Conservation (phyloP, 192 early-diverging fungal species). For the Coemansia asiatica region DNA sequence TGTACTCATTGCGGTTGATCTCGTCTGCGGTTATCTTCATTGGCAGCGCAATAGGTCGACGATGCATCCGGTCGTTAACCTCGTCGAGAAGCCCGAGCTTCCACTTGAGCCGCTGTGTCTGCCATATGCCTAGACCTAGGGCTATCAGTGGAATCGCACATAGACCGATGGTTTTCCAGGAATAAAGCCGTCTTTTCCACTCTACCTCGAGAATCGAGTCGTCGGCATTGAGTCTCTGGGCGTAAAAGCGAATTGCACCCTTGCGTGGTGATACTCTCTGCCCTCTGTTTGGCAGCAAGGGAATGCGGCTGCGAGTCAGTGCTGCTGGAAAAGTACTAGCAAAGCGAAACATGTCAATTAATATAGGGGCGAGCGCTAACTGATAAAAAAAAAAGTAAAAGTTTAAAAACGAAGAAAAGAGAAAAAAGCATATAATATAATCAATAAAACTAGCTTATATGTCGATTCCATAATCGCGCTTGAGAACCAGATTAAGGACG, state of each 20-base stretch:
- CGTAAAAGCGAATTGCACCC: conserved; percentile 21
- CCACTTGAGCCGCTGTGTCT: conserved; percentile 84
- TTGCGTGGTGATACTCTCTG: neutral
- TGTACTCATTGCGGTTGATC: conserved; percentile 70
- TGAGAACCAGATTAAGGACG: conserved; percentile 64
- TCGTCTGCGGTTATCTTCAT: conserved; percentile 59
- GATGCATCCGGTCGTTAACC: conserved; percentile 64
- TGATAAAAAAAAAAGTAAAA: neutral
- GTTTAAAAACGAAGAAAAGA: neutral
- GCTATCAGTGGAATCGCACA: conserved; percentile 44
- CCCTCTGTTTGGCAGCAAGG: too few relatives aligned
- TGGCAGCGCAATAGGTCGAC: conserved; percentile 68
- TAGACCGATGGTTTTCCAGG: conserved; percentile 55
- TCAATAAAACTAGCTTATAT: conserved; percentile 7
- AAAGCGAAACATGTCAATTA: neutral
- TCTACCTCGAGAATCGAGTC: conserved; percentile 42
- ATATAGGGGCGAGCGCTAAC: too few relatives aligned
- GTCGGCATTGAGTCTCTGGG: conserved; percentile 45
- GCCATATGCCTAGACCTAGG: conserved; percentile 82
- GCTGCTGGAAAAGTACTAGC: neutral
- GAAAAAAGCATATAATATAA: too few relatives aligned
- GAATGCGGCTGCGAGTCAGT: too few relatives aligned
- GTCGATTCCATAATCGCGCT: conserved; percentile 64
- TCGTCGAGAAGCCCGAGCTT: conserved; percentile 78
- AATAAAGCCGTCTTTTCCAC: conserved; percentile 45